Conservation (phyloP, 2,329 filamentous ascomycete genomes). For the Mycosphaerelloides madeirae region DNA sequence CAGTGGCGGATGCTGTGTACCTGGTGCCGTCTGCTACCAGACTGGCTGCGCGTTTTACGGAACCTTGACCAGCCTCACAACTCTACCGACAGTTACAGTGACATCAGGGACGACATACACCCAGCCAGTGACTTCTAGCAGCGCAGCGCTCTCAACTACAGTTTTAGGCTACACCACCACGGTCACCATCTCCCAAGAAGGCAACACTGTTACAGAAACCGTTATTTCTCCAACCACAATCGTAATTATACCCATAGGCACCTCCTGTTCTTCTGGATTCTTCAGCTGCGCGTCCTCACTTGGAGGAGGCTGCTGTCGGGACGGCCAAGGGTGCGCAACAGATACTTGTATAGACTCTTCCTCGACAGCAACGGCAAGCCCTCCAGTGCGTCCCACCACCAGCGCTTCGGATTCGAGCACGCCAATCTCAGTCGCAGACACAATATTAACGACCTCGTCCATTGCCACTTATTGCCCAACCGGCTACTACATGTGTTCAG, state of each 20-base stretch:
- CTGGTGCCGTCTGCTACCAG: constrained; percentile 64
- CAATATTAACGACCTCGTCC: constrained; percentile 34
- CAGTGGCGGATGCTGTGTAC: constrained; percentile 72
- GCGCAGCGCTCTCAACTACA: constrained; percentile 5
- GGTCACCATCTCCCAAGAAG: constrained; percentile 26
- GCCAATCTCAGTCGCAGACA: constrained; percentile 16
- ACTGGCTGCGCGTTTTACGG: constrained; percentile 59
- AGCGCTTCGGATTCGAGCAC: constrained; percentile 12
- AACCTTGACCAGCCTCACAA: constrained; percentile 27
- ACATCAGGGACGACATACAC: constrained; percentile 18
- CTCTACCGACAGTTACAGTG: constrained; percentile 18
- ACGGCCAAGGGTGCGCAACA: constrained; percentile 41
- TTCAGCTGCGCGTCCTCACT: constrained; percentile 43
- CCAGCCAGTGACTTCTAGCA: constrained; percentile 4
- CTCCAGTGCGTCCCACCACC: constrained; percentile 42
- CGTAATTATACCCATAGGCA: constrained; percentile 22
- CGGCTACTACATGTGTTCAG: constrained; percentile 86
- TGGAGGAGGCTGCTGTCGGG: constrained; percentile 48
- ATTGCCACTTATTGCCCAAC: constrained; percentile 61
- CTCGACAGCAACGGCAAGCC: constrained; percentile 34
- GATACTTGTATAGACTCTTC: constrained; percentile 35
- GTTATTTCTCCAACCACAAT: constrained; percentile 27
- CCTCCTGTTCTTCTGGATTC: constrained; percentile 41
- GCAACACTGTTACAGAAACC: constrained; percentile 27
- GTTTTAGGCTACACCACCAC: constrained; percentile 22